Evolutionary conservation across 2,329 filamentous ascomycete species (phyloP).

Genomic region (Aspergillus eucalypticola): DNA sequence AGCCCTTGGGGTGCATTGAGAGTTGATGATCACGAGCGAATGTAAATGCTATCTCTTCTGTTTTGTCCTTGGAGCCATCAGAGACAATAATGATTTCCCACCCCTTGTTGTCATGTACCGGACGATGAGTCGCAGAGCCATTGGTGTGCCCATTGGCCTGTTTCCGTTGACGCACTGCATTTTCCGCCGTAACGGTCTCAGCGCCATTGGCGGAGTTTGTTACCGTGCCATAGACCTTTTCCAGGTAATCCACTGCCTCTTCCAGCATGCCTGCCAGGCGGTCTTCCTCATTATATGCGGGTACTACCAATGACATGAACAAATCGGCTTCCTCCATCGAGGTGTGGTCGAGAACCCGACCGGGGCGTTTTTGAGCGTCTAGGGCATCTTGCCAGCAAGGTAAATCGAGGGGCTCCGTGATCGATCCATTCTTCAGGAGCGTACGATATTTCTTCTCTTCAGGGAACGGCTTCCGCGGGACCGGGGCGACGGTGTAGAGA

Average conservation of each 20-base stretch:
- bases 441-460: slow-evolving; percentile 87
- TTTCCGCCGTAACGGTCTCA: slow-evolving; percentile 10
- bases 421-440: slow-evolving; percentile 64
- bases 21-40: slow-evolving; percentile 73
- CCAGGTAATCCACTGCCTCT: slow-evolving; percentile 85
- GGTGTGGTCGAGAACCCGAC: slow-evolving; percentile 42
- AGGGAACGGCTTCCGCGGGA: slow-evolving; percentile 69
- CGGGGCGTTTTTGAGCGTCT: slow-evolving; percentile 61
- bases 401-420: slow-evolving; percentile 57
- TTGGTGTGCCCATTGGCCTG: slow-evolving; percentile 32
- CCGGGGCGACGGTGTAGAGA: slow-evolving; percentile 75
- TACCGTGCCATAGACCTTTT: slow-evolving; percentile 67
- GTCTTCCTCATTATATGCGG: slow-evolving; percentile 91
- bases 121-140: slow-evolving; percentile 33
- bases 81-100: slow-evolving; percentile 94
- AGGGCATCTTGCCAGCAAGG: slow-evolving; percentile 87
- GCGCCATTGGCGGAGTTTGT: slow-evolving; percentile 22
- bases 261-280: slow-evolving; percentile 81
- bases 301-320: slow-evolving; percentile 89
- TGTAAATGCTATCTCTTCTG: slow-evolving; percentile 73
- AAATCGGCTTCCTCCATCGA: slow-evolving; percentile 73
- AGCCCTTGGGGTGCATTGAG: slow-evolving; percentile 45
- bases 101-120: slow-evolving; percentile 49
- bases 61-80: slow-evolving; percentile 83
- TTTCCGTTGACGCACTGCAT: slow-evolving; percentile 27